phyloP scores from a whole-genome alignment of 2,329 filamentous ascomycete species.

The Claviceps purpurea region DNA sequence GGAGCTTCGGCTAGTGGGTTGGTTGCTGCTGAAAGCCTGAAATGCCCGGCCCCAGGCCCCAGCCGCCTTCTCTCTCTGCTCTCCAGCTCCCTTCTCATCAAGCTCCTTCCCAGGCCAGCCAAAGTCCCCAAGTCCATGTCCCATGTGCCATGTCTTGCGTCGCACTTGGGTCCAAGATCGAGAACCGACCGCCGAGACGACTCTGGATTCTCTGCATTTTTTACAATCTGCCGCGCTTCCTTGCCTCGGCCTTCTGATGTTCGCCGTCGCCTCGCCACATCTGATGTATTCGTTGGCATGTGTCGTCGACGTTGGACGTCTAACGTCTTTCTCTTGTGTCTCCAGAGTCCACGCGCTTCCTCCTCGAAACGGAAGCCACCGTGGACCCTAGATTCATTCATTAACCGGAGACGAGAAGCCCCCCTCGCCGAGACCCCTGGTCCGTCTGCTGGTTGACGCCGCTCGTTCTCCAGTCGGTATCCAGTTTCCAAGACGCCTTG shows the following conservation, averaged over 20 bases:
- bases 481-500: slow-evolving; percentile 2
- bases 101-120: not conserved
- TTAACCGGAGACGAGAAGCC: slow-evolving; percentile 7
- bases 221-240: not conserved
- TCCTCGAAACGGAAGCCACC: slow-evolving; percentile 8
- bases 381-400: slow-evolving; percentile 5
- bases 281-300: not conserved
- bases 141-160: not conserved
- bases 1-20: not conserved
- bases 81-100: not conserved
- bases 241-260: not conserved
- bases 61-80: not conserved
- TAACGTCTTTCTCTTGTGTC: slow-evolving; percentile 2
- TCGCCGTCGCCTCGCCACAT: not conserved
- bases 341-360: slow-evolving; percentile 3
- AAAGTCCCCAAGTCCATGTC: not conserved
- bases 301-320: not conserved
- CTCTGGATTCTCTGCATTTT: not conserved
- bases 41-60: not conserved
- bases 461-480: slow-evolving; percentile 2
- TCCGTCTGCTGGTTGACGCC: not conserved
- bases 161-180: not conserved
- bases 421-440: slow-evolving; percentile 5
- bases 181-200: not conserved
- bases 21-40: not conserved